phyloP scores from a whole-genome alignment of 2,329 filamentous ascomycete genomes.

The Diaporthe citri region DNA sequence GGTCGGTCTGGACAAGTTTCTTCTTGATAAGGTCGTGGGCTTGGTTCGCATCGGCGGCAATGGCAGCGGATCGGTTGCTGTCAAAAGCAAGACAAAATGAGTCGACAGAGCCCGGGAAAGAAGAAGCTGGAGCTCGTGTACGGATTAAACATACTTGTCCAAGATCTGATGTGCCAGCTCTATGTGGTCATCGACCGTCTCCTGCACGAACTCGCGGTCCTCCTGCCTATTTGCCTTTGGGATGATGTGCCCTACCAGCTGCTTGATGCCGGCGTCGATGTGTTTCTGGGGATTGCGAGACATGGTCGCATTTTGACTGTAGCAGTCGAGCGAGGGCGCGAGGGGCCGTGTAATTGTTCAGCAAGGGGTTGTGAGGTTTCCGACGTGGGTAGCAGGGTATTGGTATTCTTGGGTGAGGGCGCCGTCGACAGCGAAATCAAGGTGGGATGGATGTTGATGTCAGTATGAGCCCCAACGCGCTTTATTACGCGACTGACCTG shows the following conservation, averaged over 20 bases:
- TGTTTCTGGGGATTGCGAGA: conserved; percentile 71
- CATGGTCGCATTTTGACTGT: conserved; percentile 63
- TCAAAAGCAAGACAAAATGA: neutral
- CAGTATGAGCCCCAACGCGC: conserved; percentile 18
- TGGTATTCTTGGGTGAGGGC: neutral
- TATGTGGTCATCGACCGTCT: conserved; percentile 75
- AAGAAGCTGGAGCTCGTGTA: neutral
- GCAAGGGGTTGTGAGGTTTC: neutral
- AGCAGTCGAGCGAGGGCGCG: conserved; percentile 15
- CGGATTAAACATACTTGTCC: conserved; percentile 57
- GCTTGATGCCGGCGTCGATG: conserved; percentile 83
- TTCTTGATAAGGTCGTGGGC: conserved; percentile 93
- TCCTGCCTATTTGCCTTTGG: conserved; percentile 66
- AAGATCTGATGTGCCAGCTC: conserved; percentile 64
- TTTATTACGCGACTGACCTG: conserved; percentile 33
- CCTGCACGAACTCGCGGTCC: conserved; percentile 75
- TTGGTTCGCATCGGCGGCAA: conserved; percentile 85
- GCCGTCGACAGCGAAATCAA: neutral
- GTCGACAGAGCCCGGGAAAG: conserved; percentile 27
- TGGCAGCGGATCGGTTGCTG: conserved; percentile 57
- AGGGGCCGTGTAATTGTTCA: neutral
- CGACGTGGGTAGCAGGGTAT: neutral
- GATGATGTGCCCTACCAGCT: conserved; percentile 81
- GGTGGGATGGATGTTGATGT: conserved; percentile 34
- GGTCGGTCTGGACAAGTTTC: conserved; percentile 83